Evolutionary conservation across 768 basidiomycete species (phyloP).

Genomic region (Mycena leptocephala): DNA sequence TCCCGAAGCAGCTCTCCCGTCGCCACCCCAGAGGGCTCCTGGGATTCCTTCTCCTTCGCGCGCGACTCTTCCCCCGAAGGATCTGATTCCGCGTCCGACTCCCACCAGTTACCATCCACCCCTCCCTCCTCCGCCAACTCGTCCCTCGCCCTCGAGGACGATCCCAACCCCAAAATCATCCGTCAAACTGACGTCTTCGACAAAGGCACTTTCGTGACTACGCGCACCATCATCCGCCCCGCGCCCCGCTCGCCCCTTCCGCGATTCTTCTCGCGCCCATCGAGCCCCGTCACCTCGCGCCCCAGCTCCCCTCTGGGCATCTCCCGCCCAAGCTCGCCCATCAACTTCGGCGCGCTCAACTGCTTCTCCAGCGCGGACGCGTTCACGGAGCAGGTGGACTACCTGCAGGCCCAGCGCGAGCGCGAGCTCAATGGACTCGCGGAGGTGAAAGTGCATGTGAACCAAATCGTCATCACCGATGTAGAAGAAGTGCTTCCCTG

Average conservation of each 20-base stretch:
- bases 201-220: conserved; percentile 50
- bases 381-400: conserved; percentile 51
- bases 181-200: conserved; percentile 41
- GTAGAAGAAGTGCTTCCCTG: neutral
- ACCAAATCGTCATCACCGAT: conserved; percentile 5
- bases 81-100: conserved; percentile 12
- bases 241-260: conserved; percentile 40
- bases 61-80: neutral
- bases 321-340: conserved; percentile 42
- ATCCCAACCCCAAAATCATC: neutral
- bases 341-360: conserved; percentile 44
- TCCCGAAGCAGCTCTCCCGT: neutral
- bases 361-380: conserved; percentile 50
- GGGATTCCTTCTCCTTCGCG: conserved; percentile 3
- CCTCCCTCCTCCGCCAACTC: conserved; percentile 13
- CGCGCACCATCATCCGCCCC: conserved; percentile 58
- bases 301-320: conserved; percentile 36
- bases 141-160: conserved; percentile 20
- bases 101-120: neutral
- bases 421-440: conserved; percentile 31
- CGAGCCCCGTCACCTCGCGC: conserved; percentile 39
- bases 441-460: conserved; percentile 34
- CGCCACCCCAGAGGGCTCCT: neutral
- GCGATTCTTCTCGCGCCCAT: conserved; percentile 47
- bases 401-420: conserved; percentile 41